Evolutionary conservation across 495 filamentous ascomycete genomes (phyloP).

Genomic region (Copromyces sp.): DNA sequence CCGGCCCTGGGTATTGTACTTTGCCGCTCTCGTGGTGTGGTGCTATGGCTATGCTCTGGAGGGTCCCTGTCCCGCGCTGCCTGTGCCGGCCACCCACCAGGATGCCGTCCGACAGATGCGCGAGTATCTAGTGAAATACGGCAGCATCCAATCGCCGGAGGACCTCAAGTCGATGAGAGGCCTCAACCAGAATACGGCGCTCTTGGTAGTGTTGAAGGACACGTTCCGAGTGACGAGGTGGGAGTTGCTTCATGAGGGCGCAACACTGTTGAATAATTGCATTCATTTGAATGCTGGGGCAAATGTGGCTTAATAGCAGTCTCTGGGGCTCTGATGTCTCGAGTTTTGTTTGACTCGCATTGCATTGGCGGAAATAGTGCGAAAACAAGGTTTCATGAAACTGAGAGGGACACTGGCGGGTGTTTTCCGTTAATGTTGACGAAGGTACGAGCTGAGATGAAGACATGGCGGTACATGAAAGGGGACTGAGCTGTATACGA

Average conservation of each 20-base stretch:
- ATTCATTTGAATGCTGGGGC: slow-evolving; percentile 43
- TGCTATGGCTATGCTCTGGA: slow-evolving; percentile 90
- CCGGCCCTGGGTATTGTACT: slow-evolving; percentile 95
- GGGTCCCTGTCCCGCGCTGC: slow-evolving; percentile 49
- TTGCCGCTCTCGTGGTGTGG: slow-evolving; percentile 87
- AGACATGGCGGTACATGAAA: background rate
- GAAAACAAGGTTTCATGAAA: background rate
- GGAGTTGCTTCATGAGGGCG: slow-evolving; percentile 85
- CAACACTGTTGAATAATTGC: slow-evolving; percentile 68
- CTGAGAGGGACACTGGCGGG: background rate
- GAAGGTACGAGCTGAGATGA: background rate
- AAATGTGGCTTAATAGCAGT: background rate
- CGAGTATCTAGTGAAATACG: slow-evolving; percentile 61
- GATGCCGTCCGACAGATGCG: slow-evolving; percentile 73
- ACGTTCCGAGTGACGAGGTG: slow-evolving; percentile 76
- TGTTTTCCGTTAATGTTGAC: background rate
- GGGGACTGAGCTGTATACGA: background rate
- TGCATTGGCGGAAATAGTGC: background rate
- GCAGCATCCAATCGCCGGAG: slow-evolving; percentile 66
- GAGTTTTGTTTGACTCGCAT: background rate
- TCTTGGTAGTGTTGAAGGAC: slow-evolving; percentile 73
- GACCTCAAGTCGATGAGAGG: slow-evolving; percentile 66
- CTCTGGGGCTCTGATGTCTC: background rate
- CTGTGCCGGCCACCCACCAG: slow-evolving; percentile 43
- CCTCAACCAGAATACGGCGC: slow-evolving; percentile 71